Base-by-base conservation (phyloP, 1,139 yeast species). In the Geotrichum cucujoidarum region DNA sequence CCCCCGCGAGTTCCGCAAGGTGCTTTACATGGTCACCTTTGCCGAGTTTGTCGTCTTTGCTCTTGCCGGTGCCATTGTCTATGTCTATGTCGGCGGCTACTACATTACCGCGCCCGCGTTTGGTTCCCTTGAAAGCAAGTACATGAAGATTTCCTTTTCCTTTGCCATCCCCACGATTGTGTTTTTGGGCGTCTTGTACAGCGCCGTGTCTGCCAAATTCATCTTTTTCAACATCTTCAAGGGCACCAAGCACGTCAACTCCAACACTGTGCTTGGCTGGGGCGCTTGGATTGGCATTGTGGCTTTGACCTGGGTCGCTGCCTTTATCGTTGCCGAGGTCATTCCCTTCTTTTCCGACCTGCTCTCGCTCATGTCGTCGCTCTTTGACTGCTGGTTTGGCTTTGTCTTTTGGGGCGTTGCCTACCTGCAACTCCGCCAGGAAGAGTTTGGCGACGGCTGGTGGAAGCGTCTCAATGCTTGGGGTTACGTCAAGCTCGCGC, bases 351-450 rank as follows among this genome's bases (percentile, higher is more conserved):
- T 79, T 62, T 71, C 78, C 27, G 83, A 78, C 57, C 64, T 79
- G 55, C 67, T 79, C 40, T 72, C 81, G 5, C 66, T 79, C 58
- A 78, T 79, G 83, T 74, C 78, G n/a, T 77, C 83, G 2, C 66
- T 79, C 45, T 79, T 79, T 57, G 83, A 78, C 60, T 76, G 82
- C 59, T 79, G 81, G 80, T 79, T 79, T 57, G 83, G 83, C 0
- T 79, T 76, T 58, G 75, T 78, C 18, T 79, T 78, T 58, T 79
- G 83, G 83, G 82, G 81, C n/a, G 72, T 76, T 31, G 83, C 83
- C 0, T 78, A 63, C 61, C 70, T 78, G 59, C 72, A 56, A 32
- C 51, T 65, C 48, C 53, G 66, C 16, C 54, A 54, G 25, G 62
- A 63, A 43, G 57, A 55, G 18, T 54, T 57, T 31, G 59, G 57